These are phyloP conservation scores for Sporobolomyces pararoseus DNA, from an alignment of 768 basidiomycete species.

Conservation along the genomic window DNA sequence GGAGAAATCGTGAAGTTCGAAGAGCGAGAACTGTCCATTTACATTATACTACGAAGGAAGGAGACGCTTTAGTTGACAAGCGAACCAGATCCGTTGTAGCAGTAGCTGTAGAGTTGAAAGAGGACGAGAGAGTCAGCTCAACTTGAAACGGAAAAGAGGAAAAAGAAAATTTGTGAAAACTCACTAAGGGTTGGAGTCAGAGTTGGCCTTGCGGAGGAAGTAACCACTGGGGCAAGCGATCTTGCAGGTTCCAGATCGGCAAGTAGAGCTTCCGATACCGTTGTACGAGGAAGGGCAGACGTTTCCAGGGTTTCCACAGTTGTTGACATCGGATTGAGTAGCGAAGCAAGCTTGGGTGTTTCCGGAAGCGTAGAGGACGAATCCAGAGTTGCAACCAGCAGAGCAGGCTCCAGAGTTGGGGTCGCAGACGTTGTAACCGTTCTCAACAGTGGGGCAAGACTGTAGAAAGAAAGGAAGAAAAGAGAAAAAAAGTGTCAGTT, in stretches of 20 bases:
- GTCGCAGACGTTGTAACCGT: constrained; percentile 36
- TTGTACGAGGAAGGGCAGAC: constrained; percentile 36
- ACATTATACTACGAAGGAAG: neutral
- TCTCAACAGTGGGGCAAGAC: constrained; percentile 14
- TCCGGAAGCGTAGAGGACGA: constrained; percentile 10
- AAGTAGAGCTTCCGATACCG: constrained; percentile 21
- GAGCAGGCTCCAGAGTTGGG: constrained; percentile 16
- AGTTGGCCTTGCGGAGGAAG: constrained; percentile 23
- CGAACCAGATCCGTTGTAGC: constrained; percentile 26
- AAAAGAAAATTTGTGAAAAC: neutral
- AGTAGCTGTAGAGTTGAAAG: constrained; percentile 14
- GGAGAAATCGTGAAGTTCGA: too few relatives aligned
- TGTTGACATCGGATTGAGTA: constrained; percentile 5
- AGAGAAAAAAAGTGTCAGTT: neutral
- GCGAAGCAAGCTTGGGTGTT: constrained; percentile 12
- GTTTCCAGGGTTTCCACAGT: constrained; percentile 29
- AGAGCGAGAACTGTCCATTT: too few relatives aligned
- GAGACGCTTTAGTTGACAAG: constrained; percentile 8
- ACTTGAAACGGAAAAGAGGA: neutral
- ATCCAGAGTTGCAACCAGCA: constrained; percentile 24
- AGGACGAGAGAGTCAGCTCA: too few relatives aligned
- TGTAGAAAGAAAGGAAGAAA: neutral
- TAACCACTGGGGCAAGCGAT: constrained; percentile 20
- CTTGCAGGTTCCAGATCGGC: constrained; percentile 17
- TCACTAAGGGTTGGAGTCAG: constrained; percentile 20